Conservation (phyloP, 768 basidiomycete species). For the Hericium coralloides region DNA sequence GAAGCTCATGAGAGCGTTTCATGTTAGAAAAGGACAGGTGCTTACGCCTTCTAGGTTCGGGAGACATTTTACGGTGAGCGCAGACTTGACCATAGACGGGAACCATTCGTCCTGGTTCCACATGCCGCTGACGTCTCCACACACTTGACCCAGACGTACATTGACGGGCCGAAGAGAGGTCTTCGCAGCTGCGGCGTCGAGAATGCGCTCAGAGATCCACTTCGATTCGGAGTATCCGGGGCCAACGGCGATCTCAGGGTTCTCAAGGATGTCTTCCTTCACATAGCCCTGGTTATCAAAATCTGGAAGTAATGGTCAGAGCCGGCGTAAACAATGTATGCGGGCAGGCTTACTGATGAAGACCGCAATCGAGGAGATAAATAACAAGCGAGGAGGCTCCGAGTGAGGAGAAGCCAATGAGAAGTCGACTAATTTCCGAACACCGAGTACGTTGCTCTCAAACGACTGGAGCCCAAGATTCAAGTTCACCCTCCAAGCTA, state of each 20-base stretch:
- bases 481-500: conserved; percentile 19
- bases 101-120: conserved; percentile 23
- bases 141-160: conserved; percentile 21
- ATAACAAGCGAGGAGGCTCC: conserved; percentile 12
- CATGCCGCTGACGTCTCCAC: conserved; percentile 18
- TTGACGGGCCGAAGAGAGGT: conserved; percentile 8
- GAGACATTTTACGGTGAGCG: conserved; percentile 12
- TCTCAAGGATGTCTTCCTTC: conserved; percentile 8
- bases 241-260: conserved; percentile 10
- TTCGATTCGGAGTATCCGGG: conserved; percentile 20
- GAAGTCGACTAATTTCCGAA: conserved; percentile 15
- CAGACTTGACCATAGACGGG: conserved; percentile 15
- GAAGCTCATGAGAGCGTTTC: neutral
- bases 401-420: conserved; percentile 11
- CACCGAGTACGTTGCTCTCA: conserved; percentile 13
- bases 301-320: conserved; percentile 9
- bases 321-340: neutral
- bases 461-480: conserved; percentile 16
- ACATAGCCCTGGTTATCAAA: conserved; percentile 13
- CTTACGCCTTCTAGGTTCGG: conserved; percentile 15
- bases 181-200: conserved; percentile 13
- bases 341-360: conserved; percentile 11
- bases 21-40: neutral
- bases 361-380: conserved; percentile 18
- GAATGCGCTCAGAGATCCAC: conserved; percentile 16